A percentile compares a stretch with the other conserved stretches of the same genome.
Evolutionary conservation across 179 eudicot species (phyloP).

Genomic region (Silene coronaria): DNA sequence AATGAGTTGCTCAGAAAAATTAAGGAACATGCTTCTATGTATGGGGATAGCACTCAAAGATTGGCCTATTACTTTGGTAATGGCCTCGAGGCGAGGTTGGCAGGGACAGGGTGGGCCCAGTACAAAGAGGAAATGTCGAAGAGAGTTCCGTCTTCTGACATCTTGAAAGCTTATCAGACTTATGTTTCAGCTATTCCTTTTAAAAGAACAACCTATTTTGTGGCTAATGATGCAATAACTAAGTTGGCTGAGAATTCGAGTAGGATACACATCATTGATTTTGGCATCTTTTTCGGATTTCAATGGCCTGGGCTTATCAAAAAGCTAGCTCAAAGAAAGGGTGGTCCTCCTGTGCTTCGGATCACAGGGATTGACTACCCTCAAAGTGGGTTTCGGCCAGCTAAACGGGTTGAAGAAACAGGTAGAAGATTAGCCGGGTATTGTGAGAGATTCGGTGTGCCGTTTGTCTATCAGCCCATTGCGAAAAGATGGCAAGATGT

Average conservation of each 20-base stretch:
- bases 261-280: slow-evolving; percentile 34
- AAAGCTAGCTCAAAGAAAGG: slow-evolving; percentile 18
- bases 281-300: slow-evolving; percentile 35
- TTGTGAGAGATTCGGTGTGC: slow-evolving; percentile 40
- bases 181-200: slow-evolving; percentile 29
- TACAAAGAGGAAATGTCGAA: slow-evolving; percentile 7
- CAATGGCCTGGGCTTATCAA: slow-evolving; percentile 43
- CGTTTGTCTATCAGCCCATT: slow-evolving; percentile 43
- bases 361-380: slow-evolving; percentile 42
- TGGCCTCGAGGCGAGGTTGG: slow-evolving; percentile 32
- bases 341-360: slow-evolving; percentile 34
- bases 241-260: slow-evolving; percentile 28
- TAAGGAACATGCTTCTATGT: slow-evolving; percentile 35
- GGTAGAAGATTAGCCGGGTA: slow-evolving; percentile 39
- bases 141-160: slow-evolving; percentile 10
- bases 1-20: slow-evolving; percentile 35
- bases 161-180: slow-evolving; percentile 22
- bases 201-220: slow-evolving; percentile 24
- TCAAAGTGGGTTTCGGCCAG: slow-evolving; percentile 35
- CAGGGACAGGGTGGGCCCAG: slow-evolving; percentile 25
- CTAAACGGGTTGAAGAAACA: slow-evolving; percentile 34
- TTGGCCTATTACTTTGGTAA: slow-evolving; percentile 27
- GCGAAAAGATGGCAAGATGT: slow-evolving; percentile 39
- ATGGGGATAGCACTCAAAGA: slow-evolving; percentile 35
- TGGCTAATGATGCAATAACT: slow-evolving; percentile 29